These are phyloP conservation scores for Gryganskiella cystojenkinii DNA, from an alignment of 192 early-diverging fungal genomes.

Conservation along the genomic window DNA sequence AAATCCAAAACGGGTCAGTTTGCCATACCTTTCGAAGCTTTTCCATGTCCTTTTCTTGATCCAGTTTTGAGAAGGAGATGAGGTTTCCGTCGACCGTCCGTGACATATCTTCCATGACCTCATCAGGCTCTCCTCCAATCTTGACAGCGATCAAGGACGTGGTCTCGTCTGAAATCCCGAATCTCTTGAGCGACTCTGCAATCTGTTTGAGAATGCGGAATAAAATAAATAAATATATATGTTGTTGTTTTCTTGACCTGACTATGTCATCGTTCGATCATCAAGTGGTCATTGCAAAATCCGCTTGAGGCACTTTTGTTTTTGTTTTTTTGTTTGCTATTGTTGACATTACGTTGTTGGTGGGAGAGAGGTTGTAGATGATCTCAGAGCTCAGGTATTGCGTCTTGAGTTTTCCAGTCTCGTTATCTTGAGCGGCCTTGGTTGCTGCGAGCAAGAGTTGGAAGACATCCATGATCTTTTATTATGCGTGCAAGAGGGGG, in stretches of 20 bases:
- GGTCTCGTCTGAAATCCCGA: conserved; percentile 61
- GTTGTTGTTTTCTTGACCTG: not conserved
- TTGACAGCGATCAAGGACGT: conserved; percentile 58
- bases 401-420: conserved; percentile 61
- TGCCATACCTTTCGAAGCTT: conserved; percentile 54
- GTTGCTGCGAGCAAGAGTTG: conserved; percentile 63
- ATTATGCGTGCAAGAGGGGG: not conserved
- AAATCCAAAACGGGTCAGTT: not conserved
- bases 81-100: conserved; percentile 53
- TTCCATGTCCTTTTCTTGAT: conserved; percentile 53
- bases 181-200: conserved; percentile 59
- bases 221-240: conserved; percentile 10
- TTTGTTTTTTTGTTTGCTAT: conserved; percentile 53
- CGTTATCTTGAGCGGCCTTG: conserved; percentile 59
- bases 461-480: conserved; percentile 61
- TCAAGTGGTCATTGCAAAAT: too few species aligned
- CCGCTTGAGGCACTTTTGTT: conserved; percentile 59
- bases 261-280: conserved; percentile 1
- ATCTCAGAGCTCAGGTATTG: conserved; percentile 68
- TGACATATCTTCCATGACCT: conserved; percentile 54
- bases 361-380: conserved; percentile 66
- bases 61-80: conserved; percentile 53
- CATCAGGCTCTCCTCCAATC: conserved; percentile 53
- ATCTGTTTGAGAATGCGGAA: conserved; percentile 55
- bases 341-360: conserved; percentile 55